Percentiles rank a stretch among this genome's conserved stretches.
Conservation (phyloP, 345 rosid genomes). For the Aurinia saxatilis region DNA sequence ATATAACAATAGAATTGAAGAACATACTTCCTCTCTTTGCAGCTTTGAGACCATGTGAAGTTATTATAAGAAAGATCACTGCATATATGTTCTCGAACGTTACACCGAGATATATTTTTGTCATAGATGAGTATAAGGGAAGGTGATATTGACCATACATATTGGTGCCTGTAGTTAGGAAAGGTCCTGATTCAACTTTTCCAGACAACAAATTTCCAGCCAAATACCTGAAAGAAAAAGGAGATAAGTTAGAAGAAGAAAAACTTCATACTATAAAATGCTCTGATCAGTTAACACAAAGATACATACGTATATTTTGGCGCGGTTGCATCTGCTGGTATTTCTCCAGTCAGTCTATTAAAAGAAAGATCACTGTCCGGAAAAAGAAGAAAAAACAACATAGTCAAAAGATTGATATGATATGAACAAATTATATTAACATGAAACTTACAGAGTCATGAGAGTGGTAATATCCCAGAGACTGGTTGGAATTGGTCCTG, state of each 20-base stretch:
- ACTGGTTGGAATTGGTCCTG: too few relatives aligned
- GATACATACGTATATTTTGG: conserved; percentile 20
- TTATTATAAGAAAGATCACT: conserved; percentile 34
- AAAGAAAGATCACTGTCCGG: conserved; percentile 27
- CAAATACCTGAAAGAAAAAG: conserved; percentile 15
- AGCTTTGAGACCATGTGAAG: conserved; percentile 28
- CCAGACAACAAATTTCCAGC: conserved; percentile 29
- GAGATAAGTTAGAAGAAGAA: not conserved
- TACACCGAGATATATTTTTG: not conserved
- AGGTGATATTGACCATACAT: conserved; percentile 14
- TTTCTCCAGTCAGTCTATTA: conserved; percentile 24
- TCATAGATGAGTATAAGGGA: not conserved
- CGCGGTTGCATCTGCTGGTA: conserved; percentile 21
- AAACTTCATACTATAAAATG: not conserved
- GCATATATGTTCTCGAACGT: not conserved
- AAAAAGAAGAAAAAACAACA: not conserved
- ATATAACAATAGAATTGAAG: not conserved
- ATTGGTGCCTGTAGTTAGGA: conserved; percentile 32
- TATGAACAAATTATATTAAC: not conserved
- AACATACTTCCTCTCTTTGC: conserved; percentile 23
- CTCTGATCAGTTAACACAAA: not conserved
- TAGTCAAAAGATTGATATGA: not conserved
- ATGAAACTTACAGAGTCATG: conserved; percentile 28
- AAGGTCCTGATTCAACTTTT: conserved; percentile 26
- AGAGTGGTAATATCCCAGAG: conserved; percentile 24